Base-by-base conservation (phyloP, 345 rosid species). In the Mangifera indica region DNA sequence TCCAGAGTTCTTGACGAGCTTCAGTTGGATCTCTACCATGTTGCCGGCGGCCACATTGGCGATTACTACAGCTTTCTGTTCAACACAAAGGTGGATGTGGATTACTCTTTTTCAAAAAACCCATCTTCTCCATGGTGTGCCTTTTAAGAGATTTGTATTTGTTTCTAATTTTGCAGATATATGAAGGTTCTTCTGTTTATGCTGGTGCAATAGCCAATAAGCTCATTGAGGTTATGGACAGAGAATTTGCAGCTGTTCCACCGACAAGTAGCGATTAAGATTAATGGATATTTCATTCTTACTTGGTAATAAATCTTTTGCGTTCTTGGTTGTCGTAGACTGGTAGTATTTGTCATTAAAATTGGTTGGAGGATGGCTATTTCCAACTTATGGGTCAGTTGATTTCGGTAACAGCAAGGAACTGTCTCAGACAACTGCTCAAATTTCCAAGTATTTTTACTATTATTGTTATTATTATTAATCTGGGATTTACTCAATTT, bases 21-120 rank as follows among this genome's bases (percentile, higher is more conserved):
- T 56, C 92, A 83, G 66, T 77, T 95, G 53, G 97, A 89, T 75
- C 90, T 92, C 64, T 88, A 86, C 76, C 99, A 89, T 73, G 93
- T 89, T 56, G 92, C 96, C 0, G 96, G 99, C 29, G 98, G 99
- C 62, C 93, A 88, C 46, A 80, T 89, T 62, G 98, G 99, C 37
- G 93, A 92, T 54, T 84, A 87, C 78, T 84, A 78, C 74, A 89
- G 91, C 84, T 91, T 90, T 76, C 77, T 92, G 72, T 83, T 95
- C 72, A 90, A 87, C 82, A 84, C 92, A 72, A 95, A 92, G 97
- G 98, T 95, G 0, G 54, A 73, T 58, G 63, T 14, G 1, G 11
- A 5, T 57, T 7, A 10, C 1, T n/a, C 13, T 55, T 26, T 22
- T 57, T 17, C 24, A 6, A 7, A 6, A 37, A 37, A 37, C 8